Conservation (phyloP, 768 basidiomycete species). For the Rhodotorula kratochvilovae region DNA sequence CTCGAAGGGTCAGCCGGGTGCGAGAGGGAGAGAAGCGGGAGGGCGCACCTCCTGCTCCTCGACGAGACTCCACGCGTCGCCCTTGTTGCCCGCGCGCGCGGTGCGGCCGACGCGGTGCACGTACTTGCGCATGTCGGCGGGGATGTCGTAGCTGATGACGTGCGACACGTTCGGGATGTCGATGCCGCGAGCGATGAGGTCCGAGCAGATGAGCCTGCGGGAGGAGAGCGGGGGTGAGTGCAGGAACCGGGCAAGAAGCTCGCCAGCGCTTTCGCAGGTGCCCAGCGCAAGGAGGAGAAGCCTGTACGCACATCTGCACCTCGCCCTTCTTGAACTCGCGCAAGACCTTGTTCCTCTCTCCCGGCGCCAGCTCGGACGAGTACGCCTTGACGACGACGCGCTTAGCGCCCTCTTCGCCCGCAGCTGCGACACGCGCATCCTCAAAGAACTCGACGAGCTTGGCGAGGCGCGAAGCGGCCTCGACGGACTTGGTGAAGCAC, state of each 20-base stretch:
- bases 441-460: slow-evolving; percentile 77
- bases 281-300: neutral
- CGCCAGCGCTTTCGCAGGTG: neutral
- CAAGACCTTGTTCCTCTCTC: slow-evolving; percentile 70
- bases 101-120: slow-evolving; percentile 96
- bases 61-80: slow-evolving; percentile 89
- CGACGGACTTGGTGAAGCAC: slow-evolving; percentile 95
- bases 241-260: slow-evolving; percentile 14
- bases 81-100: slow-evolving; percentile 80
- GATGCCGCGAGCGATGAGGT: slow-evolving; percentile 90
- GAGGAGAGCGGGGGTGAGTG: neutral
- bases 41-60: slow-evolving; percentile 69
- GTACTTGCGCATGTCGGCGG: slow-evolving; percentile 97
- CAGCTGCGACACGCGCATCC: slow-evolving; percentile 43
- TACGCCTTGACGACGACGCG: slow-evolving; percentile 61
- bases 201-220: slow-evolving; percentile 84
- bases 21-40: slow-evolving; percentile 9
- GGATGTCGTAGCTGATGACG: slow-evolving; percentile 91
- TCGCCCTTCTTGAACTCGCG: slow-evolving; percentile 75
- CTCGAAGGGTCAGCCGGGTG: neutral
- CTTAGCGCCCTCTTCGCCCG: slow-evolving; percentile 8
- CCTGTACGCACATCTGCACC: slow-evolving; percentile 66
- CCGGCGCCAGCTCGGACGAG: slow-evolving; percentile 73
- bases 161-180: slow-evolving; percentile 88
- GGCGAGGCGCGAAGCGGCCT: slow-evolving; percentile 78